phyloP scores from a whole-genome alignment of 495 filamentous ascomycete species.

The Neurospora africana region DNA sequence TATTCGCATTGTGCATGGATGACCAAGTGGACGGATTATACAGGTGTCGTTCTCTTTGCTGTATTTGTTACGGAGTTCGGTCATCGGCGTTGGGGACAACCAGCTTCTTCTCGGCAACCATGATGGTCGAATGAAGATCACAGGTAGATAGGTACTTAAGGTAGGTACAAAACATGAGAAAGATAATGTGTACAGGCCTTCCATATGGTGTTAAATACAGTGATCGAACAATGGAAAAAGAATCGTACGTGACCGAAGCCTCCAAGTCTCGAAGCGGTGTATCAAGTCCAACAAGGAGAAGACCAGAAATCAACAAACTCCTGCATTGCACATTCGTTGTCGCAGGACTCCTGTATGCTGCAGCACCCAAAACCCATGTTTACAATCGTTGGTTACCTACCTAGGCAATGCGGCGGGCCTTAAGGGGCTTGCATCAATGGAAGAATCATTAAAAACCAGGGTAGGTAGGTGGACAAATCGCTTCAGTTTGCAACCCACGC shows the following conservation, averaged over 20 bases:
- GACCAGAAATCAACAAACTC: neutral
- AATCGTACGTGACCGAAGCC: neutral
- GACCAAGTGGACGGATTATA: neutral
- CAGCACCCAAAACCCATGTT: neutral
- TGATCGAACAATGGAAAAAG: neutral
- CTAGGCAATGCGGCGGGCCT: neutral
- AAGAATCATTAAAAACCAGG: neutral
- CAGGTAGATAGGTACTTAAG: neutral
- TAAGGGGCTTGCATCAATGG: neutral
- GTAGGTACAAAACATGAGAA: neutral
- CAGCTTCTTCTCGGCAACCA: neutral
- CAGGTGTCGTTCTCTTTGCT: neutral
- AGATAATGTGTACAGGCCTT: neutral
- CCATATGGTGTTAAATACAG: neutral
- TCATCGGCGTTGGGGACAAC: neutral
- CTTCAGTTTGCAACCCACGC: no score
- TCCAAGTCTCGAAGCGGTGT: neutral
- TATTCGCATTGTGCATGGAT: neutral
- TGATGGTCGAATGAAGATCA: neutral
- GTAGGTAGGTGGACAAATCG: no score
- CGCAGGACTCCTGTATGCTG: neutral
- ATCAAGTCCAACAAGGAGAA: neutral
- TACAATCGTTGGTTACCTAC: neutral
- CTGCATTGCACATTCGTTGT: neutral
- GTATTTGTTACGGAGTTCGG: neutral